Conservation (phyloP, 129 eudicot genomes). For the Chrysanthemum lavandulifolium region DNA sequence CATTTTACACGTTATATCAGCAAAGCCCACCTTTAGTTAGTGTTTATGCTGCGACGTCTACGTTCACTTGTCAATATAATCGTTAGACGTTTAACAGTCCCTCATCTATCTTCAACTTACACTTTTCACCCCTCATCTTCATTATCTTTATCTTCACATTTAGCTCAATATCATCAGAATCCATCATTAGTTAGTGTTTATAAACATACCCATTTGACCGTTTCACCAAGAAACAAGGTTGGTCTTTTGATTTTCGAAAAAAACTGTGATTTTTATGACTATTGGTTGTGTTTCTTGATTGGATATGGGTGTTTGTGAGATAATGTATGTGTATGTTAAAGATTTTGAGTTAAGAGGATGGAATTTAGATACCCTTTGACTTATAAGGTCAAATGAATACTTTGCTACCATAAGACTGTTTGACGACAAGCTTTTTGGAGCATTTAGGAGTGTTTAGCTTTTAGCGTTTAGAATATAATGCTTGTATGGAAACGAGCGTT, state of each 20-base stretch:
- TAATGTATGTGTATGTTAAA: neutral
- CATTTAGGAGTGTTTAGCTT: too few relatives aligned
- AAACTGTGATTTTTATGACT: neutral
- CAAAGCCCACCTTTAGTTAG: too few relatives aligned
- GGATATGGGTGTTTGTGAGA: constrained; percentile 6
- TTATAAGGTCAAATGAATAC: neutral
- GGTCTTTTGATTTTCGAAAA: neutral
- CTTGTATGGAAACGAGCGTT: too few relatives aligned
- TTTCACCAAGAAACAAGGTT: constrained; percentile 53
- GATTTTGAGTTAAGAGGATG: too few relatives aligned
- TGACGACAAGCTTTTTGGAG: too few relatives aligned
- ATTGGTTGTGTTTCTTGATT: neutral
- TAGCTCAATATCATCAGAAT: constrained; percentile 28
- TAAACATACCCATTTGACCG: constrained; percentile 34
- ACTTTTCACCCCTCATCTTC: constrained; percentile 27
- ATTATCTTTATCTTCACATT: constrained; percentile 25
- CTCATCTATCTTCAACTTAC: too few relatives aligned
- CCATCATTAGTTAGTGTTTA: constrained; percentile 17
- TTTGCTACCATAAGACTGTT: too few relatives aligned
- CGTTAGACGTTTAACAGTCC: too few relatives aligned
- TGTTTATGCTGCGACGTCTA: too few relatives aligned
- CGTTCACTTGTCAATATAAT: too few relatives aligned
- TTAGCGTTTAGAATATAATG: too few relatives aligned
- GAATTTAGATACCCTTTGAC: neutral
- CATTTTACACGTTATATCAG: too few relatives aligned